phyloP scores from a whole-genome alignment of 2,329 filamentous ascomycete genomes.

The Aspergillus neoniger region DNA sequence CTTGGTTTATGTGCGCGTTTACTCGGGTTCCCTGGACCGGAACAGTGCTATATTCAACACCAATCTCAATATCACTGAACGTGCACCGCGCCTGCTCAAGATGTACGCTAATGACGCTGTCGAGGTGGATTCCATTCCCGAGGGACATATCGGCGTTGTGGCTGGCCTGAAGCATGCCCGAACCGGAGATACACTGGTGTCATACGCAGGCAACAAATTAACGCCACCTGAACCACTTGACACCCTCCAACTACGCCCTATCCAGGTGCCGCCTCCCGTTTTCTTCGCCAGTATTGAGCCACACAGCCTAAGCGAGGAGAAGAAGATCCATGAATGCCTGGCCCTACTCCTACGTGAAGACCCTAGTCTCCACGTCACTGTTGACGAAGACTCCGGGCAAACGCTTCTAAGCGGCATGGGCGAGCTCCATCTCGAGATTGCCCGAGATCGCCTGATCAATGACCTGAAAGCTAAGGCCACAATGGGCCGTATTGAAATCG shows the following conservation, averaged over 20 bases:
- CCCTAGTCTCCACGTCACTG: conserved; percentile 80
- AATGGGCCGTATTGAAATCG: conserved; percentile 91
- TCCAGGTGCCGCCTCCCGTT: conserved; percentile 86
- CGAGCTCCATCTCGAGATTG: conserved; percentile 91
- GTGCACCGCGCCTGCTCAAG: conserved; percentile 76
- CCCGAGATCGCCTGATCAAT: conserved; percentile 80
- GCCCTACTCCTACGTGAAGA: conserved; percentile 84
- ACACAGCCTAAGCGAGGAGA: conserved; percentile 74
- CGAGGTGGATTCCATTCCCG: conserved; percentile 75
- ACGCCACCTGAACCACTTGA: conserved; percentile 69
- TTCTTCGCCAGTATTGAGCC: conserved; percentile 95
- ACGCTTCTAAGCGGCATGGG: conserved; percentile 96
- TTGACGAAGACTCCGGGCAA: conserved; percentile 88
- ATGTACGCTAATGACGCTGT: conserved; percentile 88
- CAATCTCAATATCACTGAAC: conserved; percentile 75
- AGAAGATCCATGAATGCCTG: conserved; percentile 74
- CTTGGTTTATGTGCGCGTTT: conserved; percentile 88
- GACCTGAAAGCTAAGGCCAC: conserved; percentile 83
- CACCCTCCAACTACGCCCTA: conserved; percentile 79
- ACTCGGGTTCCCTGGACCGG: conserved; percentile 76
- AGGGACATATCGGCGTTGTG: conserved; percentile 92
- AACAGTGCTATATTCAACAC: conserved; percentile 84
- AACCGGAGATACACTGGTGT: conserved; percentile 88
- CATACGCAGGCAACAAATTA: conserved; percentile 65
- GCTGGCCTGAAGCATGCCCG: conserved; percentile 86